A percentile compares a stretch with the other conserved stretches of the same genome.
phyloP scores from a whole-genome alignment of 768 basidiomycete genomes.

The Leccinum sublutescens region DNA sequence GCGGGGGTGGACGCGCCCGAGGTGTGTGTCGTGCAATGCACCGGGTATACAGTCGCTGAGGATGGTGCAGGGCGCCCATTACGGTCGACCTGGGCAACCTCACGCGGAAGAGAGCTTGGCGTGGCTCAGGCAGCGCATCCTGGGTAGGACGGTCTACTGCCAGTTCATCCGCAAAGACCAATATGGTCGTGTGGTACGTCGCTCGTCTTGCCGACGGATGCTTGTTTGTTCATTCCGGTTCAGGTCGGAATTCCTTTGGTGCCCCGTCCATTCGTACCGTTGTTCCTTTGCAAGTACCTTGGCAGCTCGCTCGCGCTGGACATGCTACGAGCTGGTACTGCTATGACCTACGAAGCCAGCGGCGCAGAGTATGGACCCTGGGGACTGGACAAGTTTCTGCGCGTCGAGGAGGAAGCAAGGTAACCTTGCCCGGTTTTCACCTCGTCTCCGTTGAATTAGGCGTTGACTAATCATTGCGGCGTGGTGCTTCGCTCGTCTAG shows the following conservation, averaged over 20 bases:
- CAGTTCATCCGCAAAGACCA: slow-evolving; percentile 78
- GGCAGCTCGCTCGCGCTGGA: slow-evolving; percentile 58
- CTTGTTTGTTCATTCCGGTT: not conserved
- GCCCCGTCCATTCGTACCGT: slow-evolving; percentile 53
- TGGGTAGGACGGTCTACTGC: slow-evolving; percentile 62
- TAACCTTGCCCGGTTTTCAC: slow-evolving; percentile 25
- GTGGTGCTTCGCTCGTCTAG: slow-evolving; percentile 34
- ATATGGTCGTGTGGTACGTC: slow-evolving; percentile 74
- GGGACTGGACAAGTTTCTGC: slow-evolving; percentile 63
- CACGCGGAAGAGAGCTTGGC: slow-evolving; percentile 69
- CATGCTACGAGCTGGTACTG: slow-evolving; percentile 82
- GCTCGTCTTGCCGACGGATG: not conserved
- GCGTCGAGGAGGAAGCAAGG: slow-evolving; percentile 66
- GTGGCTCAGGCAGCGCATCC: slow-evolving; percentile 62
- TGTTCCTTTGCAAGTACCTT: slow-evolving; percentile 35
- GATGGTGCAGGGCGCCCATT: slow-evolving; percentile 66
- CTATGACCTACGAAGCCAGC: slow-evolving; percentile 67
- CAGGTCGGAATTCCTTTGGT: slow-evolving; percentile 66
- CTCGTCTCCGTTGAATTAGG: not conserved
- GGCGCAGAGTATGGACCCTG: slow-evolving; percentile 78
- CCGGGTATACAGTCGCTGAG: not conserved
- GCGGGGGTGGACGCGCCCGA: slow-evolving; percentile 95
- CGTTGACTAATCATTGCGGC: not conserved
- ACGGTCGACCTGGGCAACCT: slow-evolving; percentile 77
- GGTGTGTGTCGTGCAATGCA: slow-evolving; percentile 38